These are phyloP conservation scores for Breviolum minutum DNA, from an alignment of 73 alveolate genomes.

Conservation along the genomic window DNA sequence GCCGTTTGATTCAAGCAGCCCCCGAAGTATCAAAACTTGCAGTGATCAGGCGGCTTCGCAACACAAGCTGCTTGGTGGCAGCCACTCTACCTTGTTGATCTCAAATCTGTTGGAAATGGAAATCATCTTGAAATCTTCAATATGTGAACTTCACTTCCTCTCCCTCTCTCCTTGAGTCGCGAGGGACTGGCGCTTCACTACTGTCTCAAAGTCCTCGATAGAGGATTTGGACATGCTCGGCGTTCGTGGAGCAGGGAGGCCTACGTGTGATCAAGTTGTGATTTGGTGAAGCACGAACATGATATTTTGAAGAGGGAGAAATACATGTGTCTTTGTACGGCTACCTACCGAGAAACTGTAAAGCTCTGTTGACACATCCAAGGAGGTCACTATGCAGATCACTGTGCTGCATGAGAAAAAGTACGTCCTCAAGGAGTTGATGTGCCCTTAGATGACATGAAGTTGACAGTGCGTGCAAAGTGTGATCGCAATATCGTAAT, in stretches of 20 bases:
- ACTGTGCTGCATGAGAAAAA: slow-evolving; percentile 62
- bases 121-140: no score
- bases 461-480: no score
- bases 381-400: not conserved
- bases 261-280: no score
- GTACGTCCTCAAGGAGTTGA: slow-evolving; percentile 33
- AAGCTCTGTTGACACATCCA: not conserved
- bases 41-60: not conserved
- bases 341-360: not conserved
- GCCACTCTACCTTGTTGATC: not conserved
- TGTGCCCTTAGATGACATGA: no score
- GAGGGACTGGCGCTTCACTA: slow-evolving; percentile 31
- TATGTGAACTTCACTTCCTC: no score
- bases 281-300: not conserved
- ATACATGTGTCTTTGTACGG: not conserved
- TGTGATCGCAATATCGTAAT: no score
- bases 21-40: not conserved
- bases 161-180: not conserved
- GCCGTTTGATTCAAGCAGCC: no score
- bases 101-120: not conserved
- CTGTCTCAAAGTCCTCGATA: not conserved
- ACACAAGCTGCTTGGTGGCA: not conserved
- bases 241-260: not conserved
- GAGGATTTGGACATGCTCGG: not conserved
- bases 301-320: not conserved